Conservation (phyloP, 371 early-diverging fungal species). For the Smittium mucronatum region DNA sequence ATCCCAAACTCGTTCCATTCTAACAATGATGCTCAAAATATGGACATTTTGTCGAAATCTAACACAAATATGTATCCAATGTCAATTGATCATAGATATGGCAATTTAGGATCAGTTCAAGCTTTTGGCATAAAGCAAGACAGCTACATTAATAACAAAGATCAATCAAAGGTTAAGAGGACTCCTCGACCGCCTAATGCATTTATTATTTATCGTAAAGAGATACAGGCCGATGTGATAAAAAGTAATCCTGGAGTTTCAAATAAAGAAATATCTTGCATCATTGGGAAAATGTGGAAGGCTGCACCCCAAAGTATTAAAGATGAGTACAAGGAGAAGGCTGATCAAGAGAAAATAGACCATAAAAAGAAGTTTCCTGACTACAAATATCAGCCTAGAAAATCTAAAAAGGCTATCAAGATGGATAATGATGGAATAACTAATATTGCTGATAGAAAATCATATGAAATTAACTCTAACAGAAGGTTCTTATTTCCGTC, state of each 20-base stretch:
- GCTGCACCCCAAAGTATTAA: conserved; percentile 39
- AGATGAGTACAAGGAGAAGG: conserved; percentile 39
- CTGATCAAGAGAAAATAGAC: conserved; percentile 38
- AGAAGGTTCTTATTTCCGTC: background rate
- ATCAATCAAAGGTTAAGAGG: conserved; percentile 16
- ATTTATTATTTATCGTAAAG: conserved; percentile 54
- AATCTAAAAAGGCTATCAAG: conserved; percentile 30
- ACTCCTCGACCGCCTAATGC: conserved; percentile 38
- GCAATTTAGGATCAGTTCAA: background rate
- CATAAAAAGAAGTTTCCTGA: conserved; percentile 49
- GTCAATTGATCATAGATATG: background rate
- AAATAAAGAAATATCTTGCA: conserved; percentile 54
- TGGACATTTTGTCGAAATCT: background rate
- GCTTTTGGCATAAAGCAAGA: background rate
- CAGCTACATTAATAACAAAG: background rate
- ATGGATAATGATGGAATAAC: background rate
- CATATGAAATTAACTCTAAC: background rate
- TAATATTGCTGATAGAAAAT: background rate
- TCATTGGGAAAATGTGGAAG: conserved; percentile 56
- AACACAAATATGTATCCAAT: background rate
- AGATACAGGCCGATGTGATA: conserved; percentile 48
- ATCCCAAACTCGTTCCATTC: background rate
- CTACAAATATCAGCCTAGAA: conserved; percentile 54
- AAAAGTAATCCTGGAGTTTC: conserved; percentile 41
- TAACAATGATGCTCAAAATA: background rate